Conservation (phyloP, 176 grass and related monocot species). For the Leersia perrieri region DNA sequence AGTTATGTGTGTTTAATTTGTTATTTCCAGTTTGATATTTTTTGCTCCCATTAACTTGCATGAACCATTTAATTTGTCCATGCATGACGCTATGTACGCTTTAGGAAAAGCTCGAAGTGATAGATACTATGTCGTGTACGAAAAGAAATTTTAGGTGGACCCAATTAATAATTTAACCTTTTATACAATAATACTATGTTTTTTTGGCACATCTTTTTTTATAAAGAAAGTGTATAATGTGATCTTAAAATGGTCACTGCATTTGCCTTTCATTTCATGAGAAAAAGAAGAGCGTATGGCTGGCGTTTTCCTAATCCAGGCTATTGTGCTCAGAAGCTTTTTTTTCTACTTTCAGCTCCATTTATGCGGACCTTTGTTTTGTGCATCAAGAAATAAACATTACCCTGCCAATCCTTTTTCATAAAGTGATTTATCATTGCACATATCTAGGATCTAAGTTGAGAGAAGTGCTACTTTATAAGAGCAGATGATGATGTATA, state of each 20-base stretch:
- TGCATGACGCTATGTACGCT: background rate
- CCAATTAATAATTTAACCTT: constrained; percentile 31
- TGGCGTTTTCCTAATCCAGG: constrained; percentile 25
- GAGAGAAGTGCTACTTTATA: constrained; percentile 4
- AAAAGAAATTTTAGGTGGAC: constrained; percentile 35
- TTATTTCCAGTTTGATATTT: background rate
- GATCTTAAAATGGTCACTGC: constrained; percentile 1
- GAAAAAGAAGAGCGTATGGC: constrained; percentile 13
- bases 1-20: background rate
- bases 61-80: background rate
- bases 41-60: constrained; percentile 8
- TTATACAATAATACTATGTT: constrained; percentile 19
- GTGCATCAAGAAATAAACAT: background rate
- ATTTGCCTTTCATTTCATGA: constrained; percentile 4
- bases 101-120: constrained; percentile 10
- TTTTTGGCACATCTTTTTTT: background rate
- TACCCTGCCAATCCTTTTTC: constrained; percentile 3
- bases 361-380: background rate
- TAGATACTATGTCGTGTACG: constrained; percentile 18
- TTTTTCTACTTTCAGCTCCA: constrained; percentile 24
- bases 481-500: constrained; percentile 3
- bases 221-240: background rate
- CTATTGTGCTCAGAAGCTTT: background rate
- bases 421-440: constrained; percentile 2
- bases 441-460: constrained; percentile 14